Evolutionary conservation across 352 stramenopile genomes (phyloP), one percentile per base, ranked within the genome.

Genomic region (Phytophthora crassamura): DNA sequence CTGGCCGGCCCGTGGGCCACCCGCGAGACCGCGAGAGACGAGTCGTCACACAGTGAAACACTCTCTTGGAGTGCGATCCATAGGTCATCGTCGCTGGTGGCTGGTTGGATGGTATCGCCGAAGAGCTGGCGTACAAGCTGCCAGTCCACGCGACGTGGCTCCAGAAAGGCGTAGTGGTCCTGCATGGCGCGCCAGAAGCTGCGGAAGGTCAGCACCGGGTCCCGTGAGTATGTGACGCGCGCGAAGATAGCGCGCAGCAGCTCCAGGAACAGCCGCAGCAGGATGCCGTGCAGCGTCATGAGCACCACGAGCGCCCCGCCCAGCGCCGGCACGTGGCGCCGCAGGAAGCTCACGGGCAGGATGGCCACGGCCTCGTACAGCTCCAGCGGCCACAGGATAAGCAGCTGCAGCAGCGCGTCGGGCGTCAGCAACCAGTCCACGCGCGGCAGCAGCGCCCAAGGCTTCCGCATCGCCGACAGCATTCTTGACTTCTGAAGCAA

Each of bases 41-140:
- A 62, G 60, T 95, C 86, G 46, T 87, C 84, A 48, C 81, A 90
- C 4, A 95, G 56, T 22, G 77, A 82, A 28, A 92, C 69, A 64
- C 79, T 91, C 34, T 92, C 84, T 22, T 91, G 81, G 8, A 93
- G 67, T 30, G 86, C 83, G 46, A 93, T 83, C 83, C 84, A 93
- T 11, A 95, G 67, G 45, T 95, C 86, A 34, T 95, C 84, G 38
- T 95, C 84, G 51, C 77, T 91, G 1, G 84, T 95, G 6, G 68
- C 54, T 0, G 67, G 56, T 43, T 80, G 59, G 16, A 95, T 82
- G 33, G 81, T 64, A 48, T 89, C 80, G 52, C 84, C 86, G 59
- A 89, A 95, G 20, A 95, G 71, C 30, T 84, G 78, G 47, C 85
- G 84, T 32, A 93, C 82, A 14, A 90, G 77, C 22, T 68, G 55